These are phyloP conservation scores for Rhamnella rubrinervis DNA, from an alignment of 331 rosid species.

Conservation along the genomic window DNA sequence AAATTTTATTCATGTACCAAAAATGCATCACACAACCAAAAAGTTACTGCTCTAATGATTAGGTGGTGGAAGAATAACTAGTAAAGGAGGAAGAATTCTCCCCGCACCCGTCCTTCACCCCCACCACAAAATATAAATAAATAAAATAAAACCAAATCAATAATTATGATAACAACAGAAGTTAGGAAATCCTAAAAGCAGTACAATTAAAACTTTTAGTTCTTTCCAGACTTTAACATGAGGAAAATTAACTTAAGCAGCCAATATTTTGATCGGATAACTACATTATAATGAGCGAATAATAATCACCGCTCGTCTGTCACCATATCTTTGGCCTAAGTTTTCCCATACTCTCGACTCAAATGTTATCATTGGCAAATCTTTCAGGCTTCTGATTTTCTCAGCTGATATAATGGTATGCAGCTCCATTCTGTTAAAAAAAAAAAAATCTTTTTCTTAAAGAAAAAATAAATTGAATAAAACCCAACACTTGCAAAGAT, in stretches of 20 bases:
- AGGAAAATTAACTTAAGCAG: neutral
- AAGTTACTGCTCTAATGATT: too few species aligned
- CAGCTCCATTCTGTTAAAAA: constrained; percentile 31
- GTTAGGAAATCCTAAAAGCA: too few species aligned
- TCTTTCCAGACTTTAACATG: too few species aligned
- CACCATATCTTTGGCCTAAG: constrained; percentile 24
- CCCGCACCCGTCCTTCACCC: too few species aligned
- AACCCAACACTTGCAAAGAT: neutral
- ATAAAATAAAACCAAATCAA: too few species aligned
- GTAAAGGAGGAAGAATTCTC: too few species aligned
- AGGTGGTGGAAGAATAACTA: too few species aligned
- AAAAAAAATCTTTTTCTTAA: neutral
- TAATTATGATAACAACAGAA: too few species aligned
- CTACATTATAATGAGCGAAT: neutral
- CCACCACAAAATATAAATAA: too few species aligned
- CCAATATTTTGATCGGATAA: neutral
- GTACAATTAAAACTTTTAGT: too few species aligned
- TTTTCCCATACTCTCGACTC: constrained; percentile 53
- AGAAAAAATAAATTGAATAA: neutral
- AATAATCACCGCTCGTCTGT: constrained; percentile 44
- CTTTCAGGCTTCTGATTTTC: constrained; percentile 36
- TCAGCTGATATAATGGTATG: constrained; percentile 30
- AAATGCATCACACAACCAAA: too few species aligned
- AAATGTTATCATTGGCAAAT: constrained; percentile 42
- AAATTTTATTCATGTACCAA: too few species aligned